Conservation (phyloP, 1,284 basidiomycete species). For the Mycena sp. region DNA sequence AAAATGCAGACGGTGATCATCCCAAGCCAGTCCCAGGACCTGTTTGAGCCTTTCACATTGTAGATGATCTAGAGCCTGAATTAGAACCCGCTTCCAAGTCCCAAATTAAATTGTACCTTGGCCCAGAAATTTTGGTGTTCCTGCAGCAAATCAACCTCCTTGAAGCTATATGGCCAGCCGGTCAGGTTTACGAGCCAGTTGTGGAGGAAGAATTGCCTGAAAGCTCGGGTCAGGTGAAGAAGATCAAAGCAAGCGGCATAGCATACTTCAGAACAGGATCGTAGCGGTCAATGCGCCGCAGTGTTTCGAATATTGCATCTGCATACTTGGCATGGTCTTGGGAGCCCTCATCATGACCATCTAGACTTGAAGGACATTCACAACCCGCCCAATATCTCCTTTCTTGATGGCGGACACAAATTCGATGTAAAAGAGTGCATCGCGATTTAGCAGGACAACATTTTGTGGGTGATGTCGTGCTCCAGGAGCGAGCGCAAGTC, state of each 20-base stretch:
- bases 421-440: too few species aligned
- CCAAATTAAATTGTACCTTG: background rate
- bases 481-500: background rate
- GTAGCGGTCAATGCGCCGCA: too few species aligned
- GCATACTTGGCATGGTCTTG: constrained; percentile 44
- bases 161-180: constrained; percentile 18
- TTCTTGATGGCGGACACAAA: constrained; percentile 38
- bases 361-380: constrained; percentile 34
- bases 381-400: constrained; percentile 41
- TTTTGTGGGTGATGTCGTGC: constrained; percentile 36
- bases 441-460: constrained; percentile 39
- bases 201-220: constrained; percentile 17
- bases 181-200: too few species aligned
- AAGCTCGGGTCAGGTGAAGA: background rate
- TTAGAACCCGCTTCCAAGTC: background rate
- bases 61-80: constrained; percentile 29
- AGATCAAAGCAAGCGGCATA: background rate
- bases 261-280: constrained; percentile 1
- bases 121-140: constrained; percentile 29
- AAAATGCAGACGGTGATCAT: too few species aligned
- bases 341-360: constrained; percentile 40
- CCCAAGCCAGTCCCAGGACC: constrained; percentile 35
- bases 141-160: constrained; percentile 31
- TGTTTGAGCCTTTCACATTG: constrained; percentile 29
- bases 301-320: constrained; percentile 37